Base-by-base conservation (phyloP, 768 basidiomycete genomes). In the Leccinum incarnatum region DNA sequence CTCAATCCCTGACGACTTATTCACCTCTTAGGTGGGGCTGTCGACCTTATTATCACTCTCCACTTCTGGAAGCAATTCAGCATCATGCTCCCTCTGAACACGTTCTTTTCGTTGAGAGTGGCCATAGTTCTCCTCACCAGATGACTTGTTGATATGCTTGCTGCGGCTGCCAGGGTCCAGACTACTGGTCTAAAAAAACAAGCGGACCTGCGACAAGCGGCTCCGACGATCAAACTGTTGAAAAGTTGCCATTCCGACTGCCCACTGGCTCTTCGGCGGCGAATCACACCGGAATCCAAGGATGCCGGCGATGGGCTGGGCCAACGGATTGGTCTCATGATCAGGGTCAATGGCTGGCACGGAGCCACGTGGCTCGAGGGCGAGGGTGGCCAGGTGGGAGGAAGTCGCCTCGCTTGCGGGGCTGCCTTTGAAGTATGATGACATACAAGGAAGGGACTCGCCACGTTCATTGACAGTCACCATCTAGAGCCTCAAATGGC, bases 251-350 rank as follows among this genome's bases (percentile, higher is more conserved):
- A 4, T 67, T 58, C 47, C 70, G 71, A 42, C 69, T 67, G 6
- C 62, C 71, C 9, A 81, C 57, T 32, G 77, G 65, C 57, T 79
- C 76, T 19, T 64, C 58, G 50, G 73, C 71, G 15, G 79, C 77
- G 5, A 85, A n/a, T 42, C 40, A 2, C 10, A 19, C 2, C n/a
- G 27, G 12, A 72, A 65, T 7, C 71, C 69, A 11, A 81, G 60
- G 57, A 79, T 75, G 2, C 71, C 60, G 2, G 69, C 68, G 52
- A 81, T 75, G 9, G 81, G 81, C 56, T 82, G 81, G 56, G 78
- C 77, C 30, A 84, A 70, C 56, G 79, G 80, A 53, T 73, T 17
- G 68, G 65, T 58, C 32, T 47, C 55, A 59, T 58, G n/a, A 54
- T 62, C 12, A n/a, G 30, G 32, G 36, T 56, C 53, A 23, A 52